Percentiles rank a stretch among this genome's conserved stretches.
Evolutionary conservation across 441 rosid species (phyloP).

Genomic region (Aleurites moluccanus): DNA sequence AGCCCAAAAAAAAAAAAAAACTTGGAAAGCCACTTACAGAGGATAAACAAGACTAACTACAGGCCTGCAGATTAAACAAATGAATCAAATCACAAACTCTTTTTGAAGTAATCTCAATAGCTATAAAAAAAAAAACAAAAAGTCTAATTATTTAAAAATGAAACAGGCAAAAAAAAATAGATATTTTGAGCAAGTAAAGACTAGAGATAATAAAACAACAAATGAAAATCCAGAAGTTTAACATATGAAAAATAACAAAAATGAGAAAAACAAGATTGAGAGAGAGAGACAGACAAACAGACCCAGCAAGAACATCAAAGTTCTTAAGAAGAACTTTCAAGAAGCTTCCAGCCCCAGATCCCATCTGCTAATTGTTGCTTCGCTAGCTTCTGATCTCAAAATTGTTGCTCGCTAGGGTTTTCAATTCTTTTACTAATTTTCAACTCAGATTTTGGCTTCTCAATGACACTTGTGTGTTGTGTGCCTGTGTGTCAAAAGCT

Average conservation of each 20-base stretch:
- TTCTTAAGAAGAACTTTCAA: slow-evolving; percentile 73
- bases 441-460: not conserved
- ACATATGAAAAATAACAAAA: not conserved
- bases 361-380: slow-evolving; percentile 12
- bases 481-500: not conserved
- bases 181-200: not conserved
- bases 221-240: not conserved
- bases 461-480: not conserved
- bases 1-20: not conserved
- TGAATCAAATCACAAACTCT: slow-evolving; percentile 21
- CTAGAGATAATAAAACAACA: no score
- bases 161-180: not conserved
- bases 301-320: slow-evolving; percentile 97
- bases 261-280: no score
- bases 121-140: no score
- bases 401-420: no score
- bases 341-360: slow-evolving; percentile 66
- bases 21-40: slow-evolving; percentile 55
- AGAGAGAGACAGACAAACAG: no score
- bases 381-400: no score
- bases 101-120: no score
- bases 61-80: slow-evolving; percentile 62
- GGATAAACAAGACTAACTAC: slow-evolving; percentile 89
- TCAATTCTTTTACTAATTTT: no score
- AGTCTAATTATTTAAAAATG: no score